A percentile compares a stretch with the other conserved stretches of the same genome.
Evolutionary conservation across 495 filamentous ascomycete species (phyloP).

Genomic region (Opeltia flavorubescens): DNA sequence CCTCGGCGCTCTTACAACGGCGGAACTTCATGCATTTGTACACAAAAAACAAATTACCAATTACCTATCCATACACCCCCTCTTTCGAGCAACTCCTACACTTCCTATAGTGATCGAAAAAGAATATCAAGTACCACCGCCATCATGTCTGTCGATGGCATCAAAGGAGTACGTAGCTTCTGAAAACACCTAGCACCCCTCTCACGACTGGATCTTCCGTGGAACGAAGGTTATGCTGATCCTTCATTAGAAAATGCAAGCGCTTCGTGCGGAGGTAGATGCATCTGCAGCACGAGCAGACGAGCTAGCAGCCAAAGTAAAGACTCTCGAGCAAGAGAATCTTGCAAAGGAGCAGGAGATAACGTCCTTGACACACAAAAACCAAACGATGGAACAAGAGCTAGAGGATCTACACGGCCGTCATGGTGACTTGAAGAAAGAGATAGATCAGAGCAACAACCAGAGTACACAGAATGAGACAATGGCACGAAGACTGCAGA

Average conservation of each 20-base stretch:
- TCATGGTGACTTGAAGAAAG: conserved; percentile 66
- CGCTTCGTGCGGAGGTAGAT: conserved; percentile 86
- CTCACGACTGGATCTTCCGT: too few species aligned
- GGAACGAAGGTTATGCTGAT: not conserved
- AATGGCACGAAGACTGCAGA: conserved; percentile 78
- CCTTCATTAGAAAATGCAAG: conserved; percentile 65
- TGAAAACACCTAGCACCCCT: not conserved
- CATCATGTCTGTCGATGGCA: conserved; percentile 15
- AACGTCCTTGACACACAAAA: conserved; percentile 83
- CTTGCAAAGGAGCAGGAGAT: conserved; percentile 95
- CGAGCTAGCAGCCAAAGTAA: conserved; percentile 74
- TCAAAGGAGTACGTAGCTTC: conserved; percentile 19
- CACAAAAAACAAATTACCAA: not conserved
- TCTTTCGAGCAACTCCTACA: not conserved
- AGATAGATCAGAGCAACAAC: conserved; percentile 57
- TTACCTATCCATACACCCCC: not conserved
- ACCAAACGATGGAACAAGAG: conserved; percentile 71
- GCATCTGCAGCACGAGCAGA: conserved; percentile 63
- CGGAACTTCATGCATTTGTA: not conserved
- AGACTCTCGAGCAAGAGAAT: conserved; percentile 87
- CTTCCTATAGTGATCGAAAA: not conserved
- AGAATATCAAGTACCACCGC: not conserved
- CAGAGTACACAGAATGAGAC: conserved; percentile 76
- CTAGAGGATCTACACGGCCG: conserved; percentile 74
- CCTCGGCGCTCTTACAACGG: too few species aligned